Conservation (phyloP, 768 basidiomycete genomes). For the Agrocybe pediades region DNA sequence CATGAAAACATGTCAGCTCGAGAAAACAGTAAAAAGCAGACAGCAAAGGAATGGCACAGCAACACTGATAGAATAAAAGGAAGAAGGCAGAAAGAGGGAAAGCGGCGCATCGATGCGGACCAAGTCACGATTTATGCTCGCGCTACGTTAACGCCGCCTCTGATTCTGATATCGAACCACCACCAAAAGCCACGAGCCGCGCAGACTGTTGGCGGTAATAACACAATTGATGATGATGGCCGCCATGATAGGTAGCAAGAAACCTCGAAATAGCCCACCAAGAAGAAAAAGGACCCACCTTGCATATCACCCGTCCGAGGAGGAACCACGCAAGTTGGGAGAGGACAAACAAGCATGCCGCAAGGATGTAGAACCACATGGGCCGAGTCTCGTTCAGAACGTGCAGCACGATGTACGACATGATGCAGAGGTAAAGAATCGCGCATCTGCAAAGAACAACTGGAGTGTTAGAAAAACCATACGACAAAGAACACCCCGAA, state of each 20-base stretch:
- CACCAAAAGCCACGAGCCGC: no score
- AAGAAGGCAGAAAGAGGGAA: background rate
- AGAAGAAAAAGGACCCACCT: conserved; percentile 26
- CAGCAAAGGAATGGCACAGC: background rate
- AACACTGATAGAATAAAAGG: background rate
- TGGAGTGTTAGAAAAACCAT: background rate
- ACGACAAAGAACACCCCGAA: background rate
- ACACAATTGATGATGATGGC: no score
- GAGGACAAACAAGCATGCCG: conserved; percentile 77
- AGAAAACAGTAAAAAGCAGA: no score
- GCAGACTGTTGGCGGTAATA: no score
- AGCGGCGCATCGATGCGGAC: background rate
- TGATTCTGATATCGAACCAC: no score
- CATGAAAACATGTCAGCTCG: background rate
- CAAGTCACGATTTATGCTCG: no score
- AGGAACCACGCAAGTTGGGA: conserved; percentile 85
- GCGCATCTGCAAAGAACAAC: conserved; percentile 31
- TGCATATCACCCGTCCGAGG: conserved; percentile 77
- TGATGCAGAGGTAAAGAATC: conserved; percentile 69
- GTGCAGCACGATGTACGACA: conserved; percentile 77
- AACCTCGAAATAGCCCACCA: background rate
- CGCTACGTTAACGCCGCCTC: no score
- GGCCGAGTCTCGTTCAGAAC: conserved; percentile 81
- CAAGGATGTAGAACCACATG: conserved; percentile 73
- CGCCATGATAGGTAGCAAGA: background rate